Base-by-base conservation (phyloP, 352 stramenopile genomes). In the Peronospora belbahrii region DNA sequence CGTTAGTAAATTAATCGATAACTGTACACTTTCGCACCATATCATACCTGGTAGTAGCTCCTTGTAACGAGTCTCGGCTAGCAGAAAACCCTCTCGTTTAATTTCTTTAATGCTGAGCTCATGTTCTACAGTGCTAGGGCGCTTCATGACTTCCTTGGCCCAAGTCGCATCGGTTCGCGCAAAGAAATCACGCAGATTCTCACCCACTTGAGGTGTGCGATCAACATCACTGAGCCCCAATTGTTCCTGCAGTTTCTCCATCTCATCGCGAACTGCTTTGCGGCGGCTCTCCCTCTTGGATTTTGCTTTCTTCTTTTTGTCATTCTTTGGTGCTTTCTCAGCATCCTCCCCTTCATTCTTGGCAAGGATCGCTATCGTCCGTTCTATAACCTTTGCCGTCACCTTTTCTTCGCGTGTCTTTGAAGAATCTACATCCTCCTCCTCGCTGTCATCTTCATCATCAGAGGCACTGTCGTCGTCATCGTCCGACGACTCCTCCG, bases 101-200 rank as follows among this genome's bases (percentile, higher is more conserved):
- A 91, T 86, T 51, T 92, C 83, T 53, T 94, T 94, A 42, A 89
- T 67, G 20, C 60, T 85, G 24, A 90, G 59, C 46, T 90, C 69
- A 15, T 79, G 62, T 38, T 92, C 80, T 19, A 67, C 33, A 22
- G 80, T 88, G 32, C 78, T 78, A 3, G 77, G 70, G 2, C 66
- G 62, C 33, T 75, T 42, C 42, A 73, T 78, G 3, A 92, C 60
- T 42, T 81, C 66, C 17, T 27, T 56, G 0, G 79, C 61, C 83
- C 83, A 95, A 25, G 76, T 83, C 5, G 65, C 65, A 33, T 74
- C 62, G 9, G 83, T 95, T 17, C 83, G 77, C n/a, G 77, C 77
- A 36, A 94, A 93, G 59, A 93, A 95, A 34, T 92, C 81, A 9
- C 83, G 76, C 42, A 95, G 54, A 48, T 80, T 88, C 46, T 95